Conservation (phyloP, 2,329 filamentous ascomycete genomes). For the Simplicillium aogashimaense region DNA sequence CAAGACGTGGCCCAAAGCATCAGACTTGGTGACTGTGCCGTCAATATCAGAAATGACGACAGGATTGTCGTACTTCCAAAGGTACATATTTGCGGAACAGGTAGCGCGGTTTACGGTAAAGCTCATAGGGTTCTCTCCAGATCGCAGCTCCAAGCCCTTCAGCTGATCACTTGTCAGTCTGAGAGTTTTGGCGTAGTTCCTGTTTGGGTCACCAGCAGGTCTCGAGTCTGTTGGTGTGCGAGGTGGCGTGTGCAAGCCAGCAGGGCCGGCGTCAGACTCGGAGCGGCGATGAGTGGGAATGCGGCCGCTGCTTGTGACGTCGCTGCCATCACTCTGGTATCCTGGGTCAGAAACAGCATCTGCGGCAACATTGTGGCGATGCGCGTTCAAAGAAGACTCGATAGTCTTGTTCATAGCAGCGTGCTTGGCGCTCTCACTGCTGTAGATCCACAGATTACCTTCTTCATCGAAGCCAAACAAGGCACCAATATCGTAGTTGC, state of each 20-base stretch:
- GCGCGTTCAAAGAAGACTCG: conserved; percentile 36
- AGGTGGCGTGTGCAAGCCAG: conserved; percentile 52
- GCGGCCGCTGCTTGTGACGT: conserved; percentile 38
- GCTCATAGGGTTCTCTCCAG: conserved; percentile 85
- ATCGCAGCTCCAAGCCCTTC: conserved; percentile 70
- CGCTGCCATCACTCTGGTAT: conserved; percentile 83
- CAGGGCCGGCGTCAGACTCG: conserved; percentile 54
- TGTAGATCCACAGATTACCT: conserved; percentile 99
- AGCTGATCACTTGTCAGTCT: conserved; percentile 92
- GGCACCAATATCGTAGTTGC: conserved; percentile 91
- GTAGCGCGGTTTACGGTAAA: conserved; percentile 95
- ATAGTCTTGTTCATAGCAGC: conserved; percentile 63
- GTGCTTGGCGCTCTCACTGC: conserved; percentile 91
- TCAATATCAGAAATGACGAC: conserved; percentile 99
- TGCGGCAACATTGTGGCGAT: conserved; percentile 44
- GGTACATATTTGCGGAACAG: conserved; percentile 84
- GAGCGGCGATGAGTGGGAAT: conserved; percentile 46
- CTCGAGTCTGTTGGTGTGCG: conserved; percentile 59
- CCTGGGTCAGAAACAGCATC: conserved; percentile 88
- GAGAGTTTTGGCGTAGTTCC: conserved; percentile 93
- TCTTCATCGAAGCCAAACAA: conserved; percentile 92
- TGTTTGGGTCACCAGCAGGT: conserved; percentile 57
- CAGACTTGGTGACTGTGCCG: conserved; percentile 96
- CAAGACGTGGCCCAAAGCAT: conserved; percentile 85
- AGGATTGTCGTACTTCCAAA: conserved; percentile 84